Conservation (phyloP, 306 rosid species). For the Inga oerstediana region DNA sequence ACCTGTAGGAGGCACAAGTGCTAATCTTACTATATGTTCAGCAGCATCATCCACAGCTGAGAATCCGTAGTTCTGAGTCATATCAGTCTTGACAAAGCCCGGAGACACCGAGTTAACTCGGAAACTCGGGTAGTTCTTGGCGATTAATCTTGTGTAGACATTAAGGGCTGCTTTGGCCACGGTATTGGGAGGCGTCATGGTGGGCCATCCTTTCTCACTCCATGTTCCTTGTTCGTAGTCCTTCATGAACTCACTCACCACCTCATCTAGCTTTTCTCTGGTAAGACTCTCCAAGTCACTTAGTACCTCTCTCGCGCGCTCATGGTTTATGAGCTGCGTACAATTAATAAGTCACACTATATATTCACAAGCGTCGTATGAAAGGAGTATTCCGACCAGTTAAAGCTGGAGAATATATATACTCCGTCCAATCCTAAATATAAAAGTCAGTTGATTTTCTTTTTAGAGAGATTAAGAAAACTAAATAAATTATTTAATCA, state of each 20-base stretch:
- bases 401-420: no score
- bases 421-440: no score
- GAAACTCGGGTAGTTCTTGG: neutral
- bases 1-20: neutral
- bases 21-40: neutral
- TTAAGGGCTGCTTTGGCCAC: neutral
- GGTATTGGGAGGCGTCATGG: neutral
- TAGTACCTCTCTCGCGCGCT: neutral
- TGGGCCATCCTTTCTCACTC: neutral
- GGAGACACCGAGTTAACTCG: neutral
- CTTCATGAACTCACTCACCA: neutral
- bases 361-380: no score
- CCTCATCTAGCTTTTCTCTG: neutral
- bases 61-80: neutral
- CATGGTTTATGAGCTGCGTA: neutral
- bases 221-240: neutral
- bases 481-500: no score
- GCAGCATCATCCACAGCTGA: neutral
- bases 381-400: neutral
- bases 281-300: neutral
- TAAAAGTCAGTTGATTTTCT: no score
- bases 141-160: neutral
- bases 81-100: slow-evolving; percentile 6
- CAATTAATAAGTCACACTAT: neutral
- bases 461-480: no score